Evolutionary conservation across 2,329 filamentous ascomycete genomes (phyloP), one percentile per base, ranked within the genome.

Genomic region (Talaromyces rugulosus): DNA sequence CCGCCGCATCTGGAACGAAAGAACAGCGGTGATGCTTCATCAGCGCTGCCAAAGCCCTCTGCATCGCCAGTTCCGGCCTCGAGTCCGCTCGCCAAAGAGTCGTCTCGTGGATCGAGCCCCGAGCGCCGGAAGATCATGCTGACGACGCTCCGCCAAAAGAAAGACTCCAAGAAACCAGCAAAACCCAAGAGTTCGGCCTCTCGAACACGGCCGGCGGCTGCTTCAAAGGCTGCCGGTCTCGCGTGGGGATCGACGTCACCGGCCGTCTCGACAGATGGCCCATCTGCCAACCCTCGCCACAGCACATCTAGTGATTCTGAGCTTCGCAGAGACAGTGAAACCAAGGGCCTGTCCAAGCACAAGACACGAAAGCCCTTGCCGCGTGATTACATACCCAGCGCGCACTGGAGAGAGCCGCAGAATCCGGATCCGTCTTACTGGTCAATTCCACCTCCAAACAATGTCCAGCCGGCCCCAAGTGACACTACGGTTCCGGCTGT

Each of bases 161-260:
- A 75, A 57, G 79, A 82, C 51, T 70, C 74, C 53, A 79, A 78
- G 64, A 81, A 78, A 59, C 69, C 75, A 47, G 8, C 44, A 3
- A 63, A 63, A 34, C 77, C 80, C 53, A 78, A 84, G 69, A 70
- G 76, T 2, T 74, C 71, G 23, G 78, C 76, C 23, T 70, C 80
- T 53, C 75, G 78, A 58, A 79, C 78, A 34, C 81, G 80, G n/a
- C 80, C 82, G 42, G 82, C 82, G 42, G 82, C 83, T 62, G 85
- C 86, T 23, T 84, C 86, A 18, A 86, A 84, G 67, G 86, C 86
- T 3, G 86, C 86, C 2, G 85, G 85, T 3, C 79, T 87, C 62
- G 85, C 85, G n/a, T 89, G 86, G 85, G 67, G 78, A 64, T 72
- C 69, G 18, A 54, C 30, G 3, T 71, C 9, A 68, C 71, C 4